Evolutionary conservation across 768 basidiomycete genomes (phyloP).

Genomic region (Kwoniella mangroviensis): DNA sequence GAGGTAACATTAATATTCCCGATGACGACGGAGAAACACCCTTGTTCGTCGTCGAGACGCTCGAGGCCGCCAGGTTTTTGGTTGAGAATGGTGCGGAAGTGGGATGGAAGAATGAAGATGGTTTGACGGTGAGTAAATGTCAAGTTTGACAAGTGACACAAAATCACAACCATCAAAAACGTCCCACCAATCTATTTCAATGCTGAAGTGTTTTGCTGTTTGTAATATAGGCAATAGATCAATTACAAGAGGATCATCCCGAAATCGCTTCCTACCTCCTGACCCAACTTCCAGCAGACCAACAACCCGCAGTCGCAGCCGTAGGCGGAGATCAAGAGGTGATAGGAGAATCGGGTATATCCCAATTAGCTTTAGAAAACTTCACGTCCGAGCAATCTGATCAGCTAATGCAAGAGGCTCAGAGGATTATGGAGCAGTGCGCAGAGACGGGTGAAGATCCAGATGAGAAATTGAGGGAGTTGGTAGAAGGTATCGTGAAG

Average conservation of each 20-base stretch:
- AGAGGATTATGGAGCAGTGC: slow-evolving; percentile 70
- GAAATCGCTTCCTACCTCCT: slow-evolving; percentile 48
- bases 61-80: slow-evolving; percentile 76
- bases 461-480: slow-evolving; percentile 67
- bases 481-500: slow-evolving; percentile 70
- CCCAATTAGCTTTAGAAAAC: slow-evolving; percentile 71
- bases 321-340: neutral
- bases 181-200: too few species aligned
- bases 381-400: slow-evolving; percentile 74
- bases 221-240: slow-evolving; percentile 44
- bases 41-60: slow-evolving; percentile 82
- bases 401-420: slow-evolving; percentile 68
- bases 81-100: slow-evolving; percentile 75
- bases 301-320: neutral
- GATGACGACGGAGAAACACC: slow-evolving; percentile 92
- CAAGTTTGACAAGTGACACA: too few species aligned
- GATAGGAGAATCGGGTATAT: slow-evolving; percentile 53
- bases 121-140: slow-evolving; percentile 68
- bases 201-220: too few species aligned
- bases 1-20: slow-evolving; percentile 83
- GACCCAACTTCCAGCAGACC: slow-evolving; percentile 19
- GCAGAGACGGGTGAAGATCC: slow-evolving; percentile 68
- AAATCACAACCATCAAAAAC: too few species aligned
- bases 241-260: slow-evolving; percentile 51
- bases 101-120: slow-evolving; percentile 70